phyloP scores from a whole-genome alignment of 192 early-diverging fungal species.

The Coemansia sp. region DNA sequence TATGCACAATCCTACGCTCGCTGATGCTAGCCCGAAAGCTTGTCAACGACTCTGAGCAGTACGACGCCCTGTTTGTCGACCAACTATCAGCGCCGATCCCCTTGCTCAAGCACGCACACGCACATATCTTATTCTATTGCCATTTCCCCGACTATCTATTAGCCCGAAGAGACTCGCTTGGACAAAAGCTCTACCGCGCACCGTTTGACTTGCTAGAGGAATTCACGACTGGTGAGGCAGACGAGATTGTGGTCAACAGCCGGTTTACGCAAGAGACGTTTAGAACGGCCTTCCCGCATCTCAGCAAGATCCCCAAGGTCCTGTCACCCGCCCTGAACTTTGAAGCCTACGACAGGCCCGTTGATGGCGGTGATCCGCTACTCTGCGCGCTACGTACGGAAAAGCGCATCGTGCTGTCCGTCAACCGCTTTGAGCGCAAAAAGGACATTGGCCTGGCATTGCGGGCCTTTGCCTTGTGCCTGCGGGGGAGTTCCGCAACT shows the following conservation, averaged over 20 bases:
- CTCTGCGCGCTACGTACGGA: conserved; percentile 43
- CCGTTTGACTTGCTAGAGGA: conserved; percentile 88
- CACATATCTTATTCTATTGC: conserved; percentile 91
- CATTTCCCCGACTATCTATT: conserved; percentile 93
- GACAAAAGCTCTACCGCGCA: conserved; percentile 72
- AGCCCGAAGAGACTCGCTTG: conserved; percentile 59
- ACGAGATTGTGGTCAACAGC: conserved; percentile 92
- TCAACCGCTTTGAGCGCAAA: conserved; percentile 97
- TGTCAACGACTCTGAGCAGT: conserved; percentile 48
- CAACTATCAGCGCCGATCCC: conserved; percentile 85
- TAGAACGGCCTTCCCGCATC: conserved; percentile 63
- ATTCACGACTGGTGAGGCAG: conserved; percentile 81
- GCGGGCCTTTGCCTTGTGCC: conserved; percentile 59
- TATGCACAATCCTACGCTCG: conserved; percentile 81
- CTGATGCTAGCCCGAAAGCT: conserved; percentile 64
- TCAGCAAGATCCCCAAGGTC: conserved; percentile 66
- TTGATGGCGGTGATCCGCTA: conserved; percentile 56
- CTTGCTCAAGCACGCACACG: conserved; percentile 65
- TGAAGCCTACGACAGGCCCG: conserved; percentile 63
- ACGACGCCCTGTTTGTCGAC: conserved; percentile 85
- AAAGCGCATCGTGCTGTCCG: conserved; percentile 60
- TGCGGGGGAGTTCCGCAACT: not conserved
- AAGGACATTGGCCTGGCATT: conserved; percentile 86
- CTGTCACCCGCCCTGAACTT: conserved; percentile 85
- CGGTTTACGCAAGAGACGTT: conserved; percentile 81